Conservation (phyloP, 495 filamentous ascomycete species). For the Trichoderma erinaceum region DNA sequence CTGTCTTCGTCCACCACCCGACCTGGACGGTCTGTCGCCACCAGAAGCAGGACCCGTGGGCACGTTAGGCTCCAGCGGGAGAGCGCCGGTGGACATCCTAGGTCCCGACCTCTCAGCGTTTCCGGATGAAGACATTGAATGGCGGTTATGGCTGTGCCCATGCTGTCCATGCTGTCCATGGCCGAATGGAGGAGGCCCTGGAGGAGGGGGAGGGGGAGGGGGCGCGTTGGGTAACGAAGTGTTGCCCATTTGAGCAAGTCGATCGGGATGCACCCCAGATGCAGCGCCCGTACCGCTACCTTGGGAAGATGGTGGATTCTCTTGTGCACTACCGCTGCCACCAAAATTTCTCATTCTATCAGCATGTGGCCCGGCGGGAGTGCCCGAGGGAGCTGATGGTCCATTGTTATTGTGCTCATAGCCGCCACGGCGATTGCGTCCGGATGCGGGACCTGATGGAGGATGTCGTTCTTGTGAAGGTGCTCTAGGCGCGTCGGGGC, state of each 20-base stretch:
- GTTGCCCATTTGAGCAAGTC: constrained; percentile 33
- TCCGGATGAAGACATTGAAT: constrained; percentile 25
- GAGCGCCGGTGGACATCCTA: constrained; percentile 23
- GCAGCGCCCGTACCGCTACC: constrained; percentile 21
- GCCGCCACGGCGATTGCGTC: constrained; percentile 34
- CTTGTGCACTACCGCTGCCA: constrained; percentile 15
- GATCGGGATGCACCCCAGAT: constrained; percentile 44
- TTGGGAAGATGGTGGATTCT: not conserved
- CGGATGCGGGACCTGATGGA: constrained; percentile 44
- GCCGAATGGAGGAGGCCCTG: constrained; percentile 19
- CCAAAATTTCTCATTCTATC: constrained; percentile 37
- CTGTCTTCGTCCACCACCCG: constrained; percentile 37
- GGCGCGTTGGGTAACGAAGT: constrained; percentile 14
- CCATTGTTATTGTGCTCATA: constrained; percentile 27
- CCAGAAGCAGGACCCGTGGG: constrained; percentile 44
- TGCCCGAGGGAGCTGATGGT: constrained; percentile 27
- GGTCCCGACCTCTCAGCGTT: constrained; percentile 18
- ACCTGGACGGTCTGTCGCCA: constrained; percentile 36
- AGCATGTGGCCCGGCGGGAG: constrained; percentile 34
- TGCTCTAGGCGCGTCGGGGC: constrained; percentile 32
- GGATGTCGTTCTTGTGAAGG: constrained; percentile 42
- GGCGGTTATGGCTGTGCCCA: constrained; percentile 17
- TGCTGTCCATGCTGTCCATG: constrained; percentile 1
- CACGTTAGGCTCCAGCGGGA: constrained; percentile 29
- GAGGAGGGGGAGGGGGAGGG: constrained; percentile 17